phyloP scores from a whole-genome alignment of 192 early-diverging fungal species.

The Radiomyces spectabilis region DNA sequence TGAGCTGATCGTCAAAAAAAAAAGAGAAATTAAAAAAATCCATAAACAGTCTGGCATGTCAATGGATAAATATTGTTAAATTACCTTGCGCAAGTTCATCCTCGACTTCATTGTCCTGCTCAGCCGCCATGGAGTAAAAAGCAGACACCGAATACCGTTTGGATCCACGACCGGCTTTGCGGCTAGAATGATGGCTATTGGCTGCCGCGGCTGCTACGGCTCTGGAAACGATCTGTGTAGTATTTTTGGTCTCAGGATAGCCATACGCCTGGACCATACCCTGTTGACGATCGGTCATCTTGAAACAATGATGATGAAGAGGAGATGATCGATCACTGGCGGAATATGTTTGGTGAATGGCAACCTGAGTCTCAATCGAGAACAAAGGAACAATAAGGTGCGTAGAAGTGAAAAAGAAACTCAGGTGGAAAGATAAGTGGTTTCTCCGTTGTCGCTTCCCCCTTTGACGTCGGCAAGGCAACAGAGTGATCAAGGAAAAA shows the following conservation, averaged over 20 bases:
- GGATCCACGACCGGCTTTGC: conserved; percentile 18
- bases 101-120: conserved; percentile 91
- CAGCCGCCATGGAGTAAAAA: conserved; percentile 81
- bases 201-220: conserved; percentile 33
- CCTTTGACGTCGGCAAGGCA: too few species aligned
- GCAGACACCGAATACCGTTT: conserved; percentile 71
- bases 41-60: too few species aligned
- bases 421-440: too few species aligned
- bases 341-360: too few species aligned
- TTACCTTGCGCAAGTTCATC: conserved; percentile 91
- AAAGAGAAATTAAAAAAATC: not conserved
- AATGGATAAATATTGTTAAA: not conserved
- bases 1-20: conserved; percentile 51
- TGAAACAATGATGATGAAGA: not conserved
- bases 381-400: too few species aligned
- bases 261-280: conserved; percentile 32
- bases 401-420: too few species aligned
- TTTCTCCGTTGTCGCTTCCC: too few species aligned
- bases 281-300: conserved; percentile 29
- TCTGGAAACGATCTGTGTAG: conserved; percentile 23
- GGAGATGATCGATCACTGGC: too few species aligned
- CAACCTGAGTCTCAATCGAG: too few species aligned
- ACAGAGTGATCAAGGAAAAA: too few species aligned
- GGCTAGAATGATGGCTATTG: conserved; percentile 17
- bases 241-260: conserved; percentile 10